phyloP scores from a whole-genome alignment of 163 green algal genomes.

The Chlamydomonas reinhardtii region DNA sequence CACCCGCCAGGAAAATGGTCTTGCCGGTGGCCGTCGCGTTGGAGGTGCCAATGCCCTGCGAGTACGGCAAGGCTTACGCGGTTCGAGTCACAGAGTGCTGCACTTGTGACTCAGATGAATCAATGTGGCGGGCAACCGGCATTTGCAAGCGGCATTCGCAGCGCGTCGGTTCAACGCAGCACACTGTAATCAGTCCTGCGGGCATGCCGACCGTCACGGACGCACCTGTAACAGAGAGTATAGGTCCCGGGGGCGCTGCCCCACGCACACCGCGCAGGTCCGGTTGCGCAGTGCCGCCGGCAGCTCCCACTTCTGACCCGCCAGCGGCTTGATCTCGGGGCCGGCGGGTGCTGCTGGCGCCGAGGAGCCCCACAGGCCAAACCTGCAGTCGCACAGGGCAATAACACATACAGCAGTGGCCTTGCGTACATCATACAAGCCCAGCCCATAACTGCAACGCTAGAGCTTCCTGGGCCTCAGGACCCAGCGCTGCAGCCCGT shows the following conservation, averaged over 20 bases:
- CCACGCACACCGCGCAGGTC: constrained; percentile 49
- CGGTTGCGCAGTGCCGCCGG: constrained; percentile 25
- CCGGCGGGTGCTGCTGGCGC: neutral
- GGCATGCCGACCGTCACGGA: no score
- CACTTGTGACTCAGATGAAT: no score
- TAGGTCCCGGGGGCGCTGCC: constrained; percentile 51
- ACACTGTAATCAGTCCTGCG: no score
- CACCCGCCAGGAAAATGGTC: constrained; percentile 43
- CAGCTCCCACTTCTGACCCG: constrained; percentile 50
- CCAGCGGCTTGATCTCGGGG: constrained; percentile 37
- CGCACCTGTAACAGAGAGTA: constrained; percentile 59
- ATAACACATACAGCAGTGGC: no score
- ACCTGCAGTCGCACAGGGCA: neutral
- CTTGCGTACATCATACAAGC: no score
- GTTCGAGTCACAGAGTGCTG: no score
- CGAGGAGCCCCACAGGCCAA: constrained; percentile 23
- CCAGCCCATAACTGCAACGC: no score
- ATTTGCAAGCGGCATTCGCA: no score
- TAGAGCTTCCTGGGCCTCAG: no score
- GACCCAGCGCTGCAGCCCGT: no score
- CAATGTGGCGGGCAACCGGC: no score
- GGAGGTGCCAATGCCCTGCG: constrained; percentile 20
- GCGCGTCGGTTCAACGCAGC: no score
- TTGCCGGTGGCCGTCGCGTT: constrained; percentile 4
- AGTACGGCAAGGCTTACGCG: constrained; percentile 43